Conservation (phyloP, 2,329 filamentous ascomycete species). For the Cladorrhinum sp. region DNA sequence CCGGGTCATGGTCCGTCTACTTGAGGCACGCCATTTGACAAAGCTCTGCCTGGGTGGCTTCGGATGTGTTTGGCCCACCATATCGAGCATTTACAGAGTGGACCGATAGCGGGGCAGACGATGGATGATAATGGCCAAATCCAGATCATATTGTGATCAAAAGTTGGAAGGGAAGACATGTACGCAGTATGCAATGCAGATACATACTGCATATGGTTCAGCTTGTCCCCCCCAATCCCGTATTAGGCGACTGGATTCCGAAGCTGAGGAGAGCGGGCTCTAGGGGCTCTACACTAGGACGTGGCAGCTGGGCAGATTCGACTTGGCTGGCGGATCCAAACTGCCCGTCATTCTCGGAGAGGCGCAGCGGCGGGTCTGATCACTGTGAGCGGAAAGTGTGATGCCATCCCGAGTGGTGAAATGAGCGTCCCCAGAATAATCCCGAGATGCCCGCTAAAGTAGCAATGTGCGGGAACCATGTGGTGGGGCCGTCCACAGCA, state of each 20-base stretch:
- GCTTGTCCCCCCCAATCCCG: background rate
- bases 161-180: background rate
- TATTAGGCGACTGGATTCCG: background rate
- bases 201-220: background rate
- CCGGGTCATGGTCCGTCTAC: background rate
- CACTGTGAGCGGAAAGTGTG: slow-evolving; percentile 5
- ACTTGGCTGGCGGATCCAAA: slow-evolving; percentile 15
- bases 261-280: background rate
- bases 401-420: slow-evolving; percentile 19
- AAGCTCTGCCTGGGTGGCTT: background rate
- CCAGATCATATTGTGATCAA: background rate
- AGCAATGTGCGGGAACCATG: background rate
- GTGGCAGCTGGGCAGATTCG: background rate
- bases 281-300: background rate
- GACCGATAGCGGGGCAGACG: background rate
- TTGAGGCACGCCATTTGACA: background rate
- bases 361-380: slow-evolving; percentile 22
- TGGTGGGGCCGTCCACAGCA: background rate
- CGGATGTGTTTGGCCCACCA: background rate
- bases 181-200: background rate
- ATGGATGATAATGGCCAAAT: background rate
- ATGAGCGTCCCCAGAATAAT: slow-evolving; percentile 18
- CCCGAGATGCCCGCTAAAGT: slow-evolving; percentile 15
- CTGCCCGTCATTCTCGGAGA: slow-evolving; percentile 26
- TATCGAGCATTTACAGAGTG: background rate